These are phyloP conservation scores for Phialophora tarda DNA, from an alignment of 2,329 filamentous ascomycete genomes.

Conservation along the genomic window DNA sequence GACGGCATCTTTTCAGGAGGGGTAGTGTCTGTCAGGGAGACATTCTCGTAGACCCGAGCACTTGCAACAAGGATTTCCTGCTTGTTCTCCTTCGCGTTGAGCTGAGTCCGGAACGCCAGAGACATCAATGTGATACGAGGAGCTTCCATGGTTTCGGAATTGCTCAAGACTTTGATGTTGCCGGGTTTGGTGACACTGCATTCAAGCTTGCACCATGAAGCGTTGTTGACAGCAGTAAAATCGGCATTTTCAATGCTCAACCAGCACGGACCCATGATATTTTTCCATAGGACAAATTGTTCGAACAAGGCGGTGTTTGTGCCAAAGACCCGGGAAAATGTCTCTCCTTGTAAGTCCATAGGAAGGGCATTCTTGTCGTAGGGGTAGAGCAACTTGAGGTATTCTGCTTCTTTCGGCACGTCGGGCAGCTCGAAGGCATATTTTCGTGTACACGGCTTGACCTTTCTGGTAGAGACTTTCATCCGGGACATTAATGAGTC, in stretches of 20 bases:
- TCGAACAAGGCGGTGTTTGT: conserved; percentile 93
- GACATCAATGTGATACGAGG: conserved; percentile 97
- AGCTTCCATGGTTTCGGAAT: conserved; percentile 79
- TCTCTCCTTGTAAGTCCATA: conserved; percentile 76
- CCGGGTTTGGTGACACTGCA: conserved; percentile 79
- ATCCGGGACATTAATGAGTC: conserved; percentile 85
- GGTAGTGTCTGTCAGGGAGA: conserved; percentile 84
- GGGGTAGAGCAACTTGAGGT: conserved; percentile 94
- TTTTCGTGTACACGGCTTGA: conserved; percentile 85
- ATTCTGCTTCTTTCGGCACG: conserved; percentile 86
- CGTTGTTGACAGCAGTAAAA: conserved; percentile 83
- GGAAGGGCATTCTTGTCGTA: conserved; percentile 81
- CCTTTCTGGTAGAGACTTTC: conserved; percentile 87
- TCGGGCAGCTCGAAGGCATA: conserved; percentile 92
- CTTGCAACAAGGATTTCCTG: conserved; percentile 93
- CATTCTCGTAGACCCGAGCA: conserved; percentile 88
- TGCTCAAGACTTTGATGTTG: conserved; percentile 72
- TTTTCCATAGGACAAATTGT: conserved; percentile 98
- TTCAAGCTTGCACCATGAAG: conserved; percentile 96
- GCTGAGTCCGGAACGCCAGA: conserved; percentile 81
- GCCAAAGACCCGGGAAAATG: conserved; percentile 92
- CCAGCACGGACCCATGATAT: conserved; percentile 99
- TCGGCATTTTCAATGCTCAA: conserved; percentile 85
- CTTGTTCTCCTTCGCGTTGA: conserved; percentile 92
- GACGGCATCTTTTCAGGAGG: conserved; percentile 86